Base-by-base conservation (phyloP, 2,329 filamentous ascomycete species). In the Calonectria fujianensis region DNA sequence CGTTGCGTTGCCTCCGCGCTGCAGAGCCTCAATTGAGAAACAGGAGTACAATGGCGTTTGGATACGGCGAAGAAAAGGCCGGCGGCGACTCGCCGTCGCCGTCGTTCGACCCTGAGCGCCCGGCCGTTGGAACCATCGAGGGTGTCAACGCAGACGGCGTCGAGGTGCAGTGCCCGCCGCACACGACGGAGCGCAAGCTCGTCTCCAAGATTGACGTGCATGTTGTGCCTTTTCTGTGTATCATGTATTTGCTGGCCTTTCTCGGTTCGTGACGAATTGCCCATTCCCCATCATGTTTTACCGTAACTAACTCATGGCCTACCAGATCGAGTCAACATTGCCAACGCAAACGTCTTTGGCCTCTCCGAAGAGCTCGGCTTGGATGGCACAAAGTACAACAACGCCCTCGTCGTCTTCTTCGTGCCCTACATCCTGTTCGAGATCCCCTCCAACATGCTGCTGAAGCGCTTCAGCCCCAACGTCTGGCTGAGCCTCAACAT, bases 401-500 rank as follows among this genome's bases (percentile, higher is more conserved):
- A 92, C 18, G 93, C 93, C 1, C 87, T 96, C 75, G 94, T 93
- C 72, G 95, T 96, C 81, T 96, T 96, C 87, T 96, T 96, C 84
- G 90, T 96, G 1, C 94, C 94, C 1, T 96, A 96, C 82, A 88
- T 94, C 79, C 80, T 94, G 70, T 90, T 91, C 79, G 93, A 95
- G 86, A 94, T 96, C 71, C 93, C 93, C 0, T 93, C 92, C 77
- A 85, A 85, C 65, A 90, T 96, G 70, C 85, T 95, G 35, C 86
- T 96, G 65, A 96, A 96, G 86, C 85, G 85, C 74, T 87, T 87
- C 79, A 83, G 83, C 64, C 93, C 93, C 1, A 90, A 93, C 75
- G 85, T 94, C 63, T 95, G 93, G 94, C 88, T 98, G 31, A 92
- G 93, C 5, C 82, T 91, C 68, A 98, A 96, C 86, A 98, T 98